These are phyloP conservation scores for Eucalyptus grandis DNA, from an alignment of 345 rosid species.

Conservation along the genomic window DNA sequence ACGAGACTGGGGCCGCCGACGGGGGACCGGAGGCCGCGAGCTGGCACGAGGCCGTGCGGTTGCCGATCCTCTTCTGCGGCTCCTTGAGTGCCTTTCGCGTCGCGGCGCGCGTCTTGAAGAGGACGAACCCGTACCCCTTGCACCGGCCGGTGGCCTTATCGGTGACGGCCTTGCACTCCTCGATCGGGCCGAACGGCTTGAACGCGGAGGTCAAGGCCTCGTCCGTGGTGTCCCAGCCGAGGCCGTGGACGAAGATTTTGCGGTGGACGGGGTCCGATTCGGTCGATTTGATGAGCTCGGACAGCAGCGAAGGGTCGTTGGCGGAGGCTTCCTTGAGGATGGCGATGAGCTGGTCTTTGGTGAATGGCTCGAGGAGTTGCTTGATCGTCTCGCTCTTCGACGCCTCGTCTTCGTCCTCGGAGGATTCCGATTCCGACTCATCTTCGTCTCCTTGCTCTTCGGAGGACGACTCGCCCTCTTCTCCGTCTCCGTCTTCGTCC, in stretches of 20 bases:
- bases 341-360: constrained; percentile 40
- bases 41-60: constrained; percentile 56
- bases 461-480: not conserved
- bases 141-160: constrained; percentile 62
- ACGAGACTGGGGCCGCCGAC: constrained; percentile 7
- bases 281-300: constrained; percentile 28
- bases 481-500: constrained; percentile 5
- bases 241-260: constrained; percentile 73
- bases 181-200: constrained; percentile 56
- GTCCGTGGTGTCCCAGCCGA: constrained; percentile 68
- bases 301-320: constrained; percentile 23
- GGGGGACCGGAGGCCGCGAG: constrained; percentile 57
- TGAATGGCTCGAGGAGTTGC: constrained; percentile 50
- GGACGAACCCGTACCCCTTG: constrained; percentile 75
- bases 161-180: constrained; percentile 63
- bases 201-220: constrained; percentile 46
- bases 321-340: constrained; percentile 50
- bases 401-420: not conserved
- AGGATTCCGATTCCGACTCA: not conserved
- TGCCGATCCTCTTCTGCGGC: constrained; percentile 75
- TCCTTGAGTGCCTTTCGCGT: constrained; percentile 57
- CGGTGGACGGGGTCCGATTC: constrained; percentile 61
- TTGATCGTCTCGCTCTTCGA: constrained; percentile 38
- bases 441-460: constrained; percentile 4
- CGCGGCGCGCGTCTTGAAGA: constrained; percentile 44